Conservation (phyloP, 192 early-diverging fungal genomes). For the Umbelopsis vinacea region DNA sequence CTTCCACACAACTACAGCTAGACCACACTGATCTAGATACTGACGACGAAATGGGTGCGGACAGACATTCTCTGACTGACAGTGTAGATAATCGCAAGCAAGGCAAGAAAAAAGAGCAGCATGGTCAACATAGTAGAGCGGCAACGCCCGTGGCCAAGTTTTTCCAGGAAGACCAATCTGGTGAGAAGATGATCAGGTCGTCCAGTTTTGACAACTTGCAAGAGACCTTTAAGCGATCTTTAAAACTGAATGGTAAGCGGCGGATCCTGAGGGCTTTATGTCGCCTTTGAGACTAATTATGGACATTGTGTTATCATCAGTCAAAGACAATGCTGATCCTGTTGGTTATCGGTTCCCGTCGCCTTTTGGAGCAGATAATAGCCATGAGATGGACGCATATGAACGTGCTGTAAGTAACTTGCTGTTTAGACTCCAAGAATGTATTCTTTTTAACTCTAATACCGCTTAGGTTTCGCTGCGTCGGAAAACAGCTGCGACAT, state of each 20-base stretch:
- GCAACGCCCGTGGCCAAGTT: conserved; percentile 33
- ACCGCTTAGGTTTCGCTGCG: conserved; percentile 33
- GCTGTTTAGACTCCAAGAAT: neutral
- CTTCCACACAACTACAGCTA: neutral
- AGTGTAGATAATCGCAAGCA: neutral
- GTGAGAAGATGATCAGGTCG: conserved; percentile 1
- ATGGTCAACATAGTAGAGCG: conserved; percentile 32
- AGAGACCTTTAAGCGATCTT: conserved; percentile 53
- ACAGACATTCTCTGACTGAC: conserved; percentile 25
- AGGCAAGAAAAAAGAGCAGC: neutral
- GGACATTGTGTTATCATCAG: neutral
- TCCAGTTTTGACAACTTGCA: conserved; percentile 67
- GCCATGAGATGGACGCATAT: neutral
- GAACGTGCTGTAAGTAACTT: neutral
- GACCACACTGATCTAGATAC: conserved; percentile 35
- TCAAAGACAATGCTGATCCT: conserved; percentile 8
- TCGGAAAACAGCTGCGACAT: conserved; percentile 45
- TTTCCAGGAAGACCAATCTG: conserved; percentile 22
- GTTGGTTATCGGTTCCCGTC: conserved; percentile 2
- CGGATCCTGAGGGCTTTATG: neutral
- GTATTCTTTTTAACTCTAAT: conserved; percentile 37
- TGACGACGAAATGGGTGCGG: conserved; percentile 33
- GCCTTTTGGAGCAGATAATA: conserved; percentile 3
- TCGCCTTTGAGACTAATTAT: neutral
- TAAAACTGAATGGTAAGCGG: conserved; percentile 14